Evolutionary conservation across 306 rosid species (phyloP).

Genomic region (Malus sieversii): DNA sequence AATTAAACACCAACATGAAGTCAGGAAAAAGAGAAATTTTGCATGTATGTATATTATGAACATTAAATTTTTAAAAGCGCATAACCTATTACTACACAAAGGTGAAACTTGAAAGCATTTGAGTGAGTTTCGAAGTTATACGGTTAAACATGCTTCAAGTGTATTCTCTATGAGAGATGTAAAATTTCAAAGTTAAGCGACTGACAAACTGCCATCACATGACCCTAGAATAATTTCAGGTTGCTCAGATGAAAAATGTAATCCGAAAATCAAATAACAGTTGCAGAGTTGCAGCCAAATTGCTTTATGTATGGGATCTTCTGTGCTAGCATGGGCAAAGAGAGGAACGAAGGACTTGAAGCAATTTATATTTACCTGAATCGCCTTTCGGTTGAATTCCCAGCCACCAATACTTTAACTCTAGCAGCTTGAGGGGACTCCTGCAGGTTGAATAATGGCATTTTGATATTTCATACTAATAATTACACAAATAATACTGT

Average conservation of each 20-base stretch:
- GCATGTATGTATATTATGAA: not conserved
- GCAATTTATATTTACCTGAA: constrained; percentile 52
- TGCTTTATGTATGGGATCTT: not conserved
- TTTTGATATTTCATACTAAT: not conserved
- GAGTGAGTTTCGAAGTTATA: not conserved
- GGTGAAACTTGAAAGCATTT: not conserved
- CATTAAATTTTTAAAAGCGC: not conserved
- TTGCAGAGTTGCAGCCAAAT: not conserved
- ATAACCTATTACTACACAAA: not conserved
- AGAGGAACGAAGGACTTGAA: not conserved
- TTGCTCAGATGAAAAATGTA: not conserved
- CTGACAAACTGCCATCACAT: not conserved
- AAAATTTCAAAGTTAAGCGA: not conserved
- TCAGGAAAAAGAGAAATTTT: constrained; percentile 11
- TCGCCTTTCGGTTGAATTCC: constrained; percentile 96
- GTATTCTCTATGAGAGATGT: not conserved
- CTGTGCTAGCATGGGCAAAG: not conserved
- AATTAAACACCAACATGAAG: constrained; percentile 11
- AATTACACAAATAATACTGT: not conserved
- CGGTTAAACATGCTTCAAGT: not conserved
- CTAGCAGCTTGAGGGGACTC: constrained; percentile 99
- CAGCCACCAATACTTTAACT: constrained; percentile 95
- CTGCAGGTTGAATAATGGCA: constrained; percentile 28
- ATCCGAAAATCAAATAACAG: not conserved
- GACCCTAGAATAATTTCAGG: not conserved